Conservation (phyloP, 495 filamentous ascomycete species). For the Talaromyces liani region DNA sequence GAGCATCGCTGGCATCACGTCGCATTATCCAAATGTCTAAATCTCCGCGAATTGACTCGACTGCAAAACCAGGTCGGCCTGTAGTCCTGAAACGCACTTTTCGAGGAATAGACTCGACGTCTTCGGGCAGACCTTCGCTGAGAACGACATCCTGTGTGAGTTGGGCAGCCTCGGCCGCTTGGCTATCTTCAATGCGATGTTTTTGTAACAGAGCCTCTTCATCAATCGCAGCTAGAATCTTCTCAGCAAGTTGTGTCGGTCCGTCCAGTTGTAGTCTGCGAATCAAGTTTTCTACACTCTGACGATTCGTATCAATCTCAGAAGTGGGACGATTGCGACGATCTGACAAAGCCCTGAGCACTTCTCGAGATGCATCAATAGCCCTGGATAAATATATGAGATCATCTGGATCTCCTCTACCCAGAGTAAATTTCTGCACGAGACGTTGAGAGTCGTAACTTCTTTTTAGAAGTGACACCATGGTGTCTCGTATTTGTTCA, state of each 20-base stretch:
- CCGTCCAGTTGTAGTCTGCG: slow-evolving; percentile 59
- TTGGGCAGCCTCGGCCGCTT: slow-evolving; percentile 58
- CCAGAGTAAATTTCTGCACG: slow-evolving; percentile 86
- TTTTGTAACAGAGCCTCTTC: slow-evolving; percentile 81
- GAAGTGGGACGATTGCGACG: neutral
- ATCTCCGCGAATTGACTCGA: slow-evolving; percentile 24
- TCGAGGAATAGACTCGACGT: slow-evolving; percentile 36
- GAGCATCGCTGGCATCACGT: slow-evolving; percentile 52
- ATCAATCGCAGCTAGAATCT: slow-evolving; percentile 75
- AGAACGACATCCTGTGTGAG: slow-evolving; percentile 60
- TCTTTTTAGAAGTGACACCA: slow-evolving; percentile 59
- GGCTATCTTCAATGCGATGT: slow-evolving; percentile 66
- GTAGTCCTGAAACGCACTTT: slow-evolving; percentile 31
- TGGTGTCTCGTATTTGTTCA: slow-evolving; percentile 54
- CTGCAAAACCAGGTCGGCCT: slow-evolving; percentile 18
- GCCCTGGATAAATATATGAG: slow-evolving; percentile 75
- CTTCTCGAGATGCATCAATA: slow-evolving; percentile 66
- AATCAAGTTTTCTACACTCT: slow-evolving; percentile 46
- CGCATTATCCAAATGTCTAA: slow-evolving; percentile 83
- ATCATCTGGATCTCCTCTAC: slow-evolving; percentile 91
- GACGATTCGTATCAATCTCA: slow-evolving; percentile 17
- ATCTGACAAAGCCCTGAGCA: slow-evolving; percentile 43
- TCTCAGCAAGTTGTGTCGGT: slow-evolving; percentile 58
- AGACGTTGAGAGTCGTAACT: slow-evolving; percentile 84
- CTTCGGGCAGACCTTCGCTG: slow-evolving; percentile 46